A percentile compares a stretch with the other conserved stretches of the same genome.
Conservation (phyloP, 1,284 basidiomycete genomes). For the Hymenochaete sp. region DNA sequence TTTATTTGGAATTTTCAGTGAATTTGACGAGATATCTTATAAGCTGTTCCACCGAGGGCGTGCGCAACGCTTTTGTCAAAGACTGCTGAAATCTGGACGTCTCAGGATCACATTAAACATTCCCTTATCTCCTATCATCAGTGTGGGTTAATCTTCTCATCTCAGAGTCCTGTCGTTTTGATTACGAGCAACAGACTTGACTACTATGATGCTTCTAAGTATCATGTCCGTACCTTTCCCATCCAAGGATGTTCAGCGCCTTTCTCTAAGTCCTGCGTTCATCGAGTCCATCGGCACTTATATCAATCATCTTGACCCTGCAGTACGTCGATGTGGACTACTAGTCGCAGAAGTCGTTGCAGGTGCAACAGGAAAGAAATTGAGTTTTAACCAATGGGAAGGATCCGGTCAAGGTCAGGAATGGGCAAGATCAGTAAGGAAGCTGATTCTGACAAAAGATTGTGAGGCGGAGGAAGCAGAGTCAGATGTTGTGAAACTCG, state of each 20-base stretch:
- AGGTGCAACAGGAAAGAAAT: conserved; percentile 45
- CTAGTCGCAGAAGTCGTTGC: conserved; percentile 80
- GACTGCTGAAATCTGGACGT: conserved; percentile 54
- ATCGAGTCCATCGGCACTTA: conserved; percentile 70
- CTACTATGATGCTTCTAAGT: conserved; percentile 58
- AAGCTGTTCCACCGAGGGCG: conserved; percentile 28
- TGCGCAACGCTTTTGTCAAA: conserved; percentile 40
- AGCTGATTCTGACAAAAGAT: conserved; percentile 44
- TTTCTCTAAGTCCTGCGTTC: conserved; percentile 54
- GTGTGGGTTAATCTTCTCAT: conserved; percentile 38
- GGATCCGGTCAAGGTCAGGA: conserved; percentile 60
- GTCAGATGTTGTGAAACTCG: conserved; percentile 13
- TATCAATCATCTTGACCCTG: conserved; percentile 68
- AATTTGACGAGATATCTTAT: conserved; percentile 15
- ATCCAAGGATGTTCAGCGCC: conserved; percentile 28
- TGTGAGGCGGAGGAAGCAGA: conserved; percentile 32
- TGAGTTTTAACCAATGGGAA: conserved; percentile 82
- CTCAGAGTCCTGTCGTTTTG: neutral
- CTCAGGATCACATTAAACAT: conserved; percentile 60
- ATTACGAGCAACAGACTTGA: conserved; percentile 43
- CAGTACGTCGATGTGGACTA: conserved; percentile 88
- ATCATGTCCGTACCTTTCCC: conserved; percentile 49
- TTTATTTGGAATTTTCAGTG: conserved; percentile 1
- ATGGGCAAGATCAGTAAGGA: conserved; percentile 56
- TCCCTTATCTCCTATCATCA: conserved; percentile 61